Evolutionary conservation across 2,329 filamentous ascomycete genomes (phyloP).

Genomic region (Stylonectria norvegica): DNA sequence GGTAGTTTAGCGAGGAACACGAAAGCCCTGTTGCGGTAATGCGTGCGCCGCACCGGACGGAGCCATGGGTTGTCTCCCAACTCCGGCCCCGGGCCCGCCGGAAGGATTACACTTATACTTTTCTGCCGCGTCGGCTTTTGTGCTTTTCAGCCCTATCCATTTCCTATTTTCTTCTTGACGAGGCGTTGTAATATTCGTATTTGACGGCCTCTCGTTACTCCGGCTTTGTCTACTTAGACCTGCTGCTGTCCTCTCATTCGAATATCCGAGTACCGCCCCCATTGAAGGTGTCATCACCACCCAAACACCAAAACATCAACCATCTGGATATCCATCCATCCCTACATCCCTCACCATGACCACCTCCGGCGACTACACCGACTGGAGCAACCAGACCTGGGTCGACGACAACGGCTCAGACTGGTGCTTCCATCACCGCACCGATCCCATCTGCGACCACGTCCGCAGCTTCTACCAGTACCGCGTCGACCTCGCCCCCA

Average conservation of each 20-base stretch:
- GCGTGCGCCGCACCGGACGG: too few species aligned
- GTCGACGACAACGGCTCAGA: slow-evolving; percentile 11
- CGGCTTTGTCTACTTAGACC: too few species aligned
- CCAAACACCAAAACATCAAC: not conserved
- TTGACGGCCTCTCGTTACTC: too few species aligned
- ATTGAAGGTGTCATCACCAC: too few species aligned
- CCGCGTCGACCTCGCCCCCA: slow-evolving; percentile 47
- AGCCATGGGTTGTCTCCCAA: not conserved
- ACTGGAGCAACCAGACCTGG: slow-evolving; percentile 22
- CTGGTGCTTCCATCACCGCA: slow-evolving; percentile 30
- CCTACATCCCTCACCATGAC: slow-evolving; percentile 1
- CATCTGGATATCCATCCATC: not conserved
- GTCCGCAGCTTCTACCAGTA: slow-evolving; percentile 49
- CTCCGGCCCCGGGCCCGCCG: not conserved
- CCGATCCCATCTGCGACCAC: slow-evolving; percentile 27
- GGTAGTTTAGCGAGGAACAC: too few species aligned
- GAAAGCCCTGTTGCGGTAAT: too few species aligned
- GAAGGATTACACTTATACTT: not conserved
- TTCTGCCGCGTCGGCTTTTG: not conserved
- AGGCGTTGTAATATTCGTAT: too few species aligned
- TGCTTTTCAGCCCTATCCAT: too few species aligned
- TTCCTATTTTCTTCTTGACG: too few species aligned
- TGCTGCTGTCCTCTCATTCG: too few species aligned
- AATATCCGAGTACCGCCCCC: too few species aligned
- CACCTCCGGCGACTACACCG: slow-evolving; percentile 7